Conservation (phyloP, 768 basidiomycete genomes). For the Collybia sp. region DNA sequence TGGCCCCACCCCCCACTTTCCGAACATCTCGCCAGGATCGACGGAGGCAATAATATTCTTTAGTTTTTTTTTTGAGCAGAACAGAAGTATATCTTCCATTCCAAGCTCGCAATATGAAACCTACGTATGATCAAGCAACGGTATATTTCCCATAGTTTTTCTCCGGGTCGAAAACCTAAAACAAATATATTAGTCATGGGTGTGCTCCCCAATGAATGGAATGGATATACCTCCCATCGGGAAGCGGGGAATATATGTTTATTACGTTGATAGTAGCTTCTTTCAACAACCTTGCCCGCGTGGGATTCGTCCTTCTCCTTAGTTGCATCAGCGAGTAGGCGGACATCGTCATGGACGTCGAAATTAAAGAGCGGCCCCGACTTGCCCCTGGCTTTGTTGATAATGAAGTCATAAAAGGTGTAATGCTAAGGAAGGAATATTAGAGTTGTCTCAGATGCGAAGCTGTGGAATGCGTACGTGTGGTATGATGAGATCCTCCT, state of each 20-base stretch:
- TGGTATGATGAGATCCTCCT: slow-evolving; percentile 98
- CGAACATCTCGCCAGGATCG: no score
- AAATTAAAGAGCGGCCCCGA: slow-evolving; percentile 98
- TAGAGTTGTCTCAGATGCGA: slow-evolving; percentile 3
- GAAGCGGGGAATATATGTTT: slow-evolving; percentile 98
- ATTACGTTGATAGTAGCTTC: slow-evolving; percentile 92
- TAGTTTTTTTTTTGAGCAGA: no score
- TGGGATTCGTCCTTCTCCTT: slow-evolving; percentile 98
- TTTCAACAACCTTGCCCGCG: slow-evolving; percentile 96
- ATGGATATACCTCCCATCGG: slow-evolving; percentile 79
- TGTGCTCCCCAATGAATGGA: neutral
- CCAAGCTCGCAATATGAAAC: neutral
- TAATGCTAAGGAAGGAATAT: slow-evolving; percentile 62
- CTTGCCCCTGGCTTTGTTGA: slow-evolving; percentile 98
- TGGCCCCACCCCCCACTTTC: no score
- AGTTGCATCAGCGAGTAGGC: slow-evolving; percentile 89
- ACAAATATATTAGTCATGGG: slow-evolving; percentile 2
- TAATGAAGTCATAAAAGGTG: slow-evolving; percentile 97
- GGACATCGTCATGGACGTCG: slow-evolving; percentile 98
- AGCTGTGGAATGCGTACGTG: slow-evolving; percentile 51
- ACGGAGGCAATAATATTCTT: no score
- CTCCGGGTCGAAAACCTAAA: slow-evolving; percentile 87
- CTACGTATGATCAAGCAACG: slow-evolving; percentile 39
- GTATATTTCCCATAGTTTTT: slow-evolving; percentile 93
- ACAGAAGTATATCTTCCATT: no score